Conservation (phyloP, 1,284 basidiomycete genomes). For the Austropuccinia psidii region DNA sequence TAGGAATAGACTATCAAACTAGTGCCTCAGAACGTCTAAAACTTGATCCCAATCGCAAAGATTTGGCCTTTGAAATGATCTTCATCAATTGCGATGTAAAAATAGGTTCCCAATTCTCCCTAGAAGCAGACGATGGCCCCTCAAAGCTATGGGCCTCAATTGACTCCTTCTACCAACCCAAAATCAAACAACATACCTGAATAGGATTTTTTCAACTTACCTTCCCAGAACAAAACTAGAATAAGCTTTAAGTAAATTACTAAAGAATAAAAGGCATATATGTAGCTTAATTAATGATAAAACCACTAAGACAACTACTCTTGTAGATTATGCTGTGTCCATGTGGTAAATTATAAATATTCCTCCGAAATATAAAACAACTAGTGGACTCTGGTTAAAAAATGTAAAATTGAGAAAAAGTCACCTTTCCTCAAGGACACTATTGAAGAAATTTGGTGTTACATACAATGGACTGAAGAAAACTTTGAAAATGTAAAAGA, state of each 20-base stretch:
- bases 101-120: neutral
- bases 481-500: too few species aligned
- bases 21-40: neutral
- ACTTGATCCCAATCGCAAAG: neutral
- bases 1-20: neutral
- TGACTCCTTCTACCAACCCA: neutral
- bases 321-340: neutral
- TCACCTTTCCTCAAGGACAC: neutral
- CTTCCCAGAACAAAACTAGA: neutral
- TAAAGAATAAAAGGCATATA: neutral
- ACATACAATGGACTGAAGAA: neutral
- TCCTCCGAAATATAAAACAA: neutral
- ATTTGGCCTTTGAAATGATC: neutral
- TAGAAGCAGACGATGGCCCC: neutral
- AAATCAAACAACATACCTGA: slow-evolving; percentile 11
- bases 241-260: neutral
- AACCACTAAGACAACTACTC: neutral
- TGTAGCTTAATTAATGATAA: neutral
- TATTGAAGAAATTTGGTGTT: neutral
- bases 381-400: neutral
- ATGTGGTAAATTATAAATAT: slow-evolving; percentile 2
- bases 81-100: slow-evolving; percentile 3
- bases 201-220: neutral
- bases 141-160: neutral
- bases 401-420: neutral